Conservation (phyloP, 2,329 filamentous ascomycete genomes). For the Colletotrichum eleusines region DNA sequence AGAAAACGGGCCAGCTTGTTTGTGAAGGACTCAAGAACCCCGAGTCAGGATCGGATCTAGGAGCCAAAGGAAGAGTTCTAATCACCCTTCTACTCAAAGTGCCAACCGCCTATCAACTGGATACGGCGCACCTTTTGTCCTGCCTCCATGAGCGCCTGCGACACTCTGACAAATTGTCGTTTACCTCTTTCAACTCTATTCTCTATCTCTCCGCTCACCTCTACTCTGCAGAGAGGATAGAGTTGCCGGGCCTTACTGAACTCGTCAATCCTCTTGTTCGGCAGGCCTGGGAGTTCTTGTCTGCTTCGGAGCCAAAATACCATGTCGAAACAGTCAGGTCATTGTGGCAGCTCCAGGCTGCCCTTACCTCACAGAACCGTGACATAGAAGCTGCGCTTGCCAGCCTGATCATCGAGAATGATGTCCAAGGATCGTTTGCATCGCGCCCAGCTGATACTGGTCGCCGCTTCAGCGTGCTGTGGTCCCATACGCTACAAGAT, state of each 20-base stretch:
- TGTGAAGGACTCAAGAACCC: slow-evolving; percentile 60
- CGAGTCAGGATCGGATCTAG: slow-evolving; percentile 61
- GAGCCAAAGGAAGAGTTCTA: slow-evolving; percentile 70
- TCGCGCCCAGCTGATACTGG: slow-evolving; percentile 69
- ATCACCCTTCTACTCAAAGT: slow-evolving; percentile 68
- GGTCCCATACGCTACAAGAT: slow-evolving; percentile 82
- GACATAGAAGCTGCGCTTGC: slow-evolving; percentile 85
- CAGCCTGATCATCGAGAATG: slow-evolving; percentile 72
- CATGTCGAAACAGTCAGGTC: slow-evolving; percentile 92
- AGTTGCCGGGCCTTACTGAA: slow-evolving; percentile 64
- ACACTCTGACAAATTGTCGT: slow-evolving; percentile 56
- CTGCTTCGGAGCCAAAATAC: slow-evolving; percentile 87
- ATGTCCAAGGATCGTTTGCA: slow-evolving; percentile 61
- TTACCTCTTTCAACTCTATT: slow-evolving; percentile 69
- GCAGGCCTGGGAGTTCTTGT: slow-evolving; percentile 83
- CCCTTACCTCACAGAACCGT: slow-evolving; percentile 74
- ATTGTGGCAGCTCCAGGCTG: slow-evolving; percentile 86
- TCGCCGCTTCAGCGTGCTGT: slow-evolving; percentile 79
- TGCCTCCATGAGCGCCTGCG: slow-evolving; percentile 64
- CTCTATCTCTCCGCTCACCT: slow-evolving; percentile 69
- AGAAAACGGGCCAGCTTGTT: slow-evolving; percentile 67
- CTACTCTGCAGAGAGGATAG: slow-evolving; percentile 65
- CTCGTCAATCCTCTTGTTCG: slow-evolving; percentile 77
- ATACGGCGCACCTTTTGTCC: slow-evolving; percentile 61
- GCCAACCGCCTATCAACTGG: slow-evolving; percentile 56